Evolutionary conservation across 805 yeast species (phyloP).

Genomic region (Myxozyma melibiosi): DNA sequence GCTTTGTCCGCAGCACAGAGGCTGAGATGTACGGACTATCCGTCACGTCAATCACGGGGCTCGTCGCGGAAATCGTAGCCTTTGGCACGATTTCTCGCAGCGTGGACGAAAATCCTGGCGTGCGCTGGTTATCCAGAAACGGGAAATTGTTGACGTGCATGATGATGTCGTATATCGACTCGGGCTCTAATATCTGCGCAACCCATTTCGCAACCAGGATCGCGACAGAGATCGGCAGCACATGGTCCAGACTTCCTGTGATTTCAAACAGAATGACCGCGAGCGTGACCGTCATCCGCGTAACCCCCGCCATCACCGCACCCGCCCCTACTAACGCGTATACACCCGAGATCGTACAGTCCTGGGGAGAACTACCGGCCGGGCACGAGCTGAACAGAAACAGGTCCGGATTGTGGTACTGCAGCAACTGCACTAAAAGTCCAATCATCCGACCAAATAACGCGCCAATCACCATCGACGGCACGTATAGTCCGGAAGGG

Average conservation of each 20-base stretch:
- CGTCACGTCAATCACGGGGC: conserved; percentile 45
- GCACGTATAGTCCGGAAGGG: conserved; percentile 65
- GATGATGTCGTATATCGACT: conserved; percentile 54
- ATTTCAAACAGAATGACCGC: conserved; percentile 57
- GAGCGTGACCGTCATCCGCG: conserved; percentile 57
- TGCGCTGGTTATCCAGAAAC: conserved; percentile 50
- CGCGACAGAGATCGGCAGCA: conserved; percentile 57
- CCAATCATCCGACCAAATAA: conserved; percentile 58
- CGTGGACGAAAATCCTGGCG: conserved; percentile 44
- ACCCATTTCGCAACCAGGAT: conserved; percentile 62
- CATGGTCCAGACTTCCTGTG: conserved; percentile 59
- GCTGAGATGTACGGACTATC: conserved; percentile 44
- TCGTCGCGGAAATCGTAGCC: conserved; percentile 29
- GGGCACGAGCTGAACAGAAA: conserved; percentile 34
- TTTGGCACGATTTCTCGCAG: conserved; percentile 48
- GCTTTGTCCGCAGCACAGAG: conserved; percentile 41
- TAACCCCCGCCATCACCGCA: conserved; percentile 60
- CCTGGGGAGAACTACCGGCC: conserved; percentile 32
- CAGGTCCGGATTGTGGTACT: conserved; percentile 37
- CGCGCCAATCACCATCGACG: conserved; percentile 66
- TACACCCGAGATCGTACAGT: conserved; percentile 53
- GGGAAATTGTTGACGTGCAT: conserved; percentile 56
- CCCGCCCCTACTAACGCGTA: conserved; percentile 60
- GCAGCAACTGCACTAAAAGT: conserved; percentile 47
- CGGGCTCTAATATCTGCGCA: conserved; percentile 54